phyloP scores from a whole-genome alignment of 83 land plant species.

The Diphasiastrum complanatum region DNA sequence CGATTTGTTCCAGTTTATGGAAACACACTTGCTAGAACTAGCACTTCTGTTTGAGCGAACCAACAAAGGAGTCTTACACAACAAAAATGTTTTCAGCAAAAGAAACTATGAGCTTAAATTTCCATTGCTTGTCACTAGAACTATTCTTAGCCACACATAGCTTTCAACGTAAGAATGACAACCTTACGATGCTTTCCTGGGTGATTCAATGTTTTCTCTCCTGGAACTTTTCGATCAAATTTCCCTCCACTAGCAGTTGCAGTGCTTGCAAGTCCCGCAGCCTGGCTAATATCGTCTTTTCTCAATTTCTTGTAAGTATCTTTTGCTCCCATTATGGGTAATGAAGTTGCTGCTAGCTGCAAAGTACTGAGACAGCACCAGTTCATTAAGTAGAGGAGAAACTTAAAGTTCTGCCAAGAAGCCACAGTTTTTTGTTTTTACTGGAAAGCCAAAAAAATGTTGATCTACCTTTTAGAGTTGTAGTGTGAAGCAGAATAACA shows the following conservation, averaged over 20 bases:
- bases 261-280: slow-evolving; percentile 85
- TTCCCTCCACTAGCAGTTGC: slow-evolving; percentile 97
- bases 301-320: slow-evolving; percentile 45
- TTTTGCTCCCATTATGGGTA: slow-evolving; percentile 82
- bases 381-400: background rate
- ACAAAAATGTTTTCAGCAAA: too few relatives aligned
- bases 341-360: slow-evolving; percentile 78
- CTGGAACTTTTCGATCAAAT: slow-evolving; percentile 81
- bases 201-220: slow-evolving; percentile 83
- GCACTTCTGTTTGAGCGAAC: too few relatives aligned
- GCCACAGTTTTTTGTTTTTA: too few relatives aligned
- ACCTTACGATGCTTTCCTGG: slow-evolving; percentile 80
- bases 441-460: too few relatives aligned
- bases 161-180: background rate
- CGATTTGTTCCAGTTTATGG: too few relatives aligned
- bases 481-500: too few relatives aligned
- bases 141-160: background rate
- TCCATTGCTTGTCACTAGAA: slow-evolving; percentile 2
- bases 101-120: background rate
- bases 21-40: too few relatives aligned
- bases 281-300: slow-evolving; percentile 65
- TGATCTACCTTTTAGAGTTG: too few relatives aligned
- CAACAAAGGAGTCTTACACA: too few relatives aligned
- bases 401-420: too few relatives aligned
- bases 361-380: slow-evolving; percentile 59